phyloP scores from a whole-genome alignment of 208 protist genomes.

The Leishmania tropica region DNA sequence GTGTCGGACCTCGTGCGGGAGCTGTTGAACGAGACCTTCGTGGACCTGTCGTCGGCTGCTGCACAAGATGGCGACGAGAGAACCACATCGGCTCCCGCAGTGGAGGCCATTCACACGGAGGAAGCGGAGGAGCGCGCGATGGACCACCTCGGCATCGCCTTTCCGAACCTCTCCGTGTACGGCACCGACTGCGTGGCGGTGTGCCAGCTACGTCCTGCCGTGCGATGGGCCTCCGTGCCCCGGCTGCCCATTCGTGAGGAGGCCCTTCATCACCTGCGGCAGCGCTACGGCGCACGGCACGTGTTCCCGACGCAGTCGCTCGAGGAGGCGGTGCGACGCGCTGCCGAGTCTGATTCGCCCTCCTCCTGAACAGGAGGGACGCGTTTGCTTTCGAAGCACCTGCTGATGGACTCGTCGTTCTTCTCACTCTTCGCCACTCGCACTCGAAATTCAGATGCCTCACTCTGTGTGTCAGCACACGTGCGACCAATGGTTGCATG shows the following conservation, averaged over 20 bases:
- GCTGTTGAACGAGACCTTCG: conserved; percentile 24
- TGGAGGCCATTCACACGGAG: conserved; percentile 35
- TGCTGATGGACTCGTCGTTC: background rate
- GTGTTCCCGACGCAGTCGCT: conserved; percentile 40
- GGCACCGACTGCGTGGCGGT: conserved; percentile 58
- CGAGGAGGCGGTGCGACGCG: conserved; percentile 21
- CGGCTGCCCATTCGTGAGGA: conserved; percentile 24
- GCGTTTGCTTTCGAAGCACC: background rate
- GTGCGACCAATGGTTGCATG: background rate
- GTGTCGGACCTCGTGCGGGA: conserved; percentile 33
- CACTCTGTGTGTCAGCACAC: background rate
- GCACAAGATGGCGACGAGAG: background rate
- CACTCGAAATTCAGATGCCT: background rate
- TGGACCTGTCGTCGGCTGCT: background rate
- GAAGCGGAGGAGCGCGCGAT: conserved; percentile 27
- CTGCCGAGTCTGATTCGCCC: background rate
- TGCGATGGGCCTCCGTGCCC: conserved; percentile 7
- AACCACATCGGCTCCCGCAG: background rate
- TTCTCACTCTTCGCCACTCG: background rate
- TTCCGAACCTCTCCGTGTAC: conserved; percentile 82
- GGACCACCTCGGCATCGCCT: conserved; percentile 54
- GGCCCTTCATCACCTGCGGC: conserved; percentile 42
- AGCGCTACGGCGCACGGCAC: conserved; percentile 58
- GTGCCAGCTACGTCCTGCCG: conserved; percentile 44
- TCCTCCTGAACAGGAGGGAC: background rate